Evolutionary conservation across 495 filamentous ascomycete genomes (phyloP).

Genomic region (Tuber magnatum): DNA sequence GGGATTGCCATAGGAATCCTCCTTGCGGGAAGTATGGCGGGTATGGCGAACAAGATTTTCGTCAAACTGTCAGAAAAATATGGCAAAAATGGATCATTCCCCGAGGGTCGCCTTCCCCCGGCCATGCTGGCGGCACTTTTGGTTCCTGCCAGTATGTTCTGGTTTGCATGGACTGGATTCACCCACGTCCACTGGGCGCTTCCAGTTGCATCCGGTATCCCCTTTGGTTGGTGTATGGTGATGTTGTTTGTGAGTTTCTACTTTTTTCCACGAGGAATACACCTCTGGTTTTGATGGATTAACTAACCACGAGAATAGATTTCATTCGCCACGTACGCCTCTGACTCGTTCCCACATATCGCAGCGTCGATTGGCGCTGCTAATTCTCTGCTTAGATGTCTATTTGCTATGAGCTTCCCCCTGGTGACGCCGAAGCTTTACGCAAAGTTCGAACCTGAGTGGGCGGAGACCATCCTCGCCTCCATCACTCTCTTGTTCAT

Average conservation of each 20-base stretch:
- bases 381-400: conserved; percentile 76
- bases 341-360: conserved; percentile 8
- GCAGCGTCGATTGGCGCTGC: conserved; percentile 83
- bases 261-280: conserved; percentile 11
- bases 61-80: conserved; percentile 8
- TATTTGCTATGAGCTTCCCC: conserved; percentile 72
- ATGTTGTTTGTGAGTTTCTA: conserved; percentile 22
- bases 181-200: conserved; percentile 50
- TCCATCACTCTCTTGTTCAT: conserved; percentile 12
- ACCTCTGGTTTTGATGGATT: neutral
- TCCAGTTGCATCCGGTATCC: conserved; percentile 55
- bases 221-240: conserved; percentile 28
- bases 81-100: conserved; percentile 19
- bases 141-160: conserved; percentile 52
- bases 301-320: neutral
- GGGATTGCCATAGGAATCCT: conserved; percentile 54
- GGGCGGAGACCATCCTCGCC: conserved; percentile 69
- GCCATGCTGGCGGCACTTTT: conserved; percentile 49
- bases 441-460: conserved; percentile 64
- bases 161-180: conserved; percentile 57
- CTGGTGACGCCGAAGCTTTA: conserved; percentile 80
- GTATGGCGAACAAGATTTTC: conserved; percentile 42
- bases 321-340: neutral
- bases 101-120: conserved; percentile 40
- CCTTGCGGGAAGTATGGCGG: conserved; percentile 45